phyloP scores from a whole-genome alignment of 352 stramenopile genomes.

The Phytopythium litorale region DNA sequence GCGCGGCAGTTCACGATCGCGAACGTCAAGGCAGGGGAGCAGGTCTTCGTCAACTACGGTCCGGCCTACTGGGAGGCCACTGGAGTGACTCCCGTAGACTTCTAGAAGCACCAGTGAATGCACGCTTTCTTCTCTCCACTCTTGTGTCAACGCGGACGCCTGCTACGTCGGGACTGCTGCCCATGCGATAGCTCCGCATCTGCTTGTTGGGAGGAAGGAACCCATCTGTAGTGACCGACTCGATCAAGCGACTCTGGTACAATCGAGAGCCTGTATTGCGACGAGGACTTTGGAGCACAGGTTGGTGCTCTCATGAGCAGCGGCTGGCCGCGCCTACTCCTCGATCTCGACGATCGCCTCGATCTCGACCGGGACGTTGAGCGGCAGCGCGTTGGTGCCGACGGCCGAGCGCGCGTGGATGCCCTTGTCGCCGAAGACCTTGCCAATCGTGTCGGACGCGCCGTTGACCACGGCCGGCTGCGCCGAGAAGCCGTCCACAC shows the following conservation, averaged over 20 bases:
- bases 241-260: not conserved
- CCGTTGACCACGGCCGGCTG: slow-evolving; percentile 96
- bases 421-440: slow-evolving; percentile 90
- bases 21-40: slow-evolving; percentile 36
- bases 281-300: not conserved
- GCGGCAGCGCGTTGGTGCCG: slow-evolving; percentile 94
- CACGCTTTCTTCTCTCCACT: not conserved
- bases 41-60: slow-evolving; percentile 79
- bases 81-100: slow-evolving; percentile 39
- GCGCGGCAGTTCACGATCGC: slow-evolving; percentile 47
- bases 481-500: slow-evolving; percentile 87
- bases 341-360: slow-evolving; percentile 96
- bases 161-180: not conserved
- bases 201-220: no score
- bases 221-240: not conserved
- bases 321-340: slow-evolving; percentile 29
- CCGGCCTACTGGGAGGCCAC: slow-evolving; percentile 67
- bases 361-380: slow-evolving; percentile 97
- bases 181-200: no score
- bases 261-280: not conserved
- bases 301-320: not conserved
- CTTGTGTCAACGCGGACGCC: not conserved
- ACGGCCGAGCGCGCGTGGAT: slow-evolving; percentile 93
- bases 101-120: slow-evolving; percentile 7
- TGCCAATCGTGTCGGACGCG: slow-evolving; percentile 90